These are phyloP conservation scores for Balakata baccata DNA, from an alignment of 345 rosid genomes.

Conservation along the genomic window DNA sequence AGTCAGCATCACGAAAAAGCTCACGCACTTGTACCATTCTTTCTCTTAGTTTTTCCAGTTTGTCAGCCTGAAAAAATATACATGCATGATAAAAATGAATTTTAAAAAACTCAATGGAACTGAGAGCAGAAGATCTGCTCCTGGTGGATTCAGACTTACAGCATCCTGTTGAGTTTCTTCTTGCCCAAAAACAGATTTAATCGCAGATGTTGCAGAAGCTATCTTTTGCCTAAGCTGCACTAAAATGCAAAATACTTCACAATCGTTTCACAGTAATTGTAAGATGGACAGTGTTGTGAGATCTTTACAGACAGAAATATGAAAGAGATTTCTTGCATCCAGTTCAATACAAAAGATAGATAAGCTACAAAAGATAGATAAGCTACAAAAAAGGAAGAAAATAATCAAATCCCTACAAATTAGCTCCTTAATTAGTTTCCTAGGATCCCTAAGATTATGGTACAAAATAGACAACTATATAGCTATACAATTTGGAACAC, in stretches of 20 bases:
- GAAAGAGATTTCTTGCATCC: too few species aligned
- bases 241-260: constrained; percentile 2
- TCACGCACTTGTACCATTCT: constrained; percentile 98
- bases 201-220: constrained; percentile 87
- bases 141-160: constrained; percentile 45
- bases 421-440: too few species aligned
- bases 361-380: too few species aligned
- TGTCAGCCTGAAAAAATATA: constrained; percentile 54
- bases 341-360: too few species aligned
- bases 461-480: too few species aligned
- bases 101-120: not conserved
- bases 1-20: constrained; percentile 80
- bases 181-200: constrained; percentile 90
- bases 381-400: too few species aligned
- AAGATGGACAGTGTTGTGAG: too few species aligned
- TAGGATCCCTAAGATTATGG: too few species aligned
- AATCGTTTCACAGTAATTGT: not conserved
- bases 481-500: too few species aligned
- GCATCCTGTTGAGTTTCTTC: constrained; percentile 57
- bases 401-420: too few species aligned
- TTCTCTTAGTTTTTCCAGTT: constrained; percentile 78
- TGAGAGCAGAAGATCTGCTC: constrained; percentile 12
- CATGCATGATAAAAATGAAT: not conserved
- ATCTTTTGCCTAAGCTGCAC: constrained; percentile 90
- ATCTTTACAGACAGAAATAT: too few species aligned